Evolutionary conservation across 2,329 filamentous ascomycete species (phyloP).

Genomic region (Nigrospora osmanthi): DNA sequence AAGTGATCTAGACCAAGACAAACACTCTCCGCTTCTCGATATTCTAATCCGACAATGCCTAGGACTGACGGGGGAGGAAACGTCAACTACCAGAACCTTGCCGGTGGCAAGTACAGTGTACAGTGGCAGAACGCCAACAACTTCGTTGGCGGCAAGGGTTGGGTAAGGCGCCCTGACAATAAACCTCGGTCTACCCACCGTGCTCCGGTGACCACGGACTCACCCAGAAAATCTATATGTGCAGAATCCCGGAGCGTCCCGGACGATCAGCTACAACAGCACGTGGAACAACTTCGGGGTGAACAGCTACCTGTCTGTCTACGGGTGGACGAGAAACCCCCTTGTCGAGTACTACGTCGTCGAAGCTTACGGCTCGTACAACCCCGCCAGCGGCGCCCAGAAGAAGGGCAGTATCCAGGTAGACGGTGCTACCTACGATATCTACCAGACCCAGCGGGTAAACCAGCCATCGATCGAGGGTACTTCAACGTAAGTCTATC

Average conservation of each 20-base stretch:
- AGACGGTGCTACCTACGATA: slow-evolving; percentile 25
- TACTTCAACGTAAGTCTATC: slow-evolving; percentile 19
- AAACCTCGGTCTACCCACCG: too few relatives aligned
- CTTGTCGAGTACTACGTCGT: slow-evolving; percentile 31
- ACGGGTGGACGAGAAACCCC: slow-evolving; percentile 28
- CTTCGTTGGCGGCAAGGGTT: slow-evolving; percentile 44
- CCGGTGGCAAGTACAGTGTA: slow-evolving; percentile 41
- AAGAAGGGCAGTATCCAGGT: slow-evolving; percentile 20
- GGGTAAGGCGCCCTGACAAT: slow-evolving; percentile 13
- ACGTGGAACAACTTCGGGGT: slow-evolving; percentile 21
- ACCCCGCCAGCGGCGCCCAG: slow-evolving; percentile 19
- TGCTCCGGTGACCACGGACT: too few relatives aligned
- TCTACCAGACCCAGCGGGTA: slow-evolving; percentile 25
- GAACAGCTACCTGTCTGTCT: slow-evolving; percentile 37
- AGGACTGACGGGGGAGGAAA: slow-evolving; percentile 38
- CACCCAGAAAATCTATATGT: too few relatives aligned
- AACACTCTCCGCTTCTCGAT: slow-evolving; percentile 18
- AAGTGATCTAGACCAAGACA: neutral
- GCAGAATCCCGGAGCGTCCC: slow-evolving; percentile 21
- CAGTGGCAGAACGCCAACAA: slow-evolving; percentile 40
- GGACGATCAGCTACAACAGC: slow-evolving; percentile 20
- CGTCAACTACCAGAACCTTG: slow-evolving; percentile 49
- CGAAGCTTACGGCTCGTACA: slow-evolving; percentile 25
- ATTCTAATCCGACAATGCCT: slow-evolving; percentile 3
- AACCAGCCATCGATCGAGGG: slow-evolving; percentile 37